Conservation (phyloP, 2,329 filamentous ascomycete species). For the Penicillium concentricum region DNA sequence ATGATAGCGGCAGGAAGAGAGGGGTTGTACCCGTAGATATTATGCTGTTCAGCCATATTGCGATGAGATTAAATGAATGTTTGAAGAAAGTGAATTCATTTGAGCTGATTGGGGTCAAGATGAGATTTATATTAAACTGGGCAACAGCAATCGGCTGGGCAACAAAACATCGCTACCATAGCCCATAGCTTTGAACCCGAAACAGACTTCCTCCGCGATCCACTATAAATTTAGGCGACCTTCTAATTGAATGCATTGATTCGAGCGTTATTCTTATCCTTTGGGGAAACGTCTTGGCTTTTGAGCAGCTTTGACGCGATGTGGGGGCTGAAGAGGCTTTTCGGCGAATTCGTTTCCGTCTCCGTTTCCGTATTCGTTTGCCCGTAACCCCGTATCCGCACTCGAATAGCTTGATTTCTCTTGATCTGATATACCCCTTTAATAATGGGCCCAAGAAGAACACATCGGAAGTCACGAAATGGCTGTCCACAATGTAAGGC, state of each 20-base stretch:
- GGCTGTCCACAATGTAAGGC: constrained; percentile 28
- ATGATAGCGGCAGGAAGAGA: constrained; percentile 48
- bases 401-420: constrained; percentile 11
- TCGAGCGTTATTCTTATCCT: constrained; percentile 1
- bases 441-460: constrained; percentile 25
- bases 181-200: background rate
- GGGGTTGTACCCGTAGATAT: constrained; percentile 45
- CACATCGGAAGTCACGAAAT: constrained; percentile 30
- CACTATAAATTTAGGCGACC: constrained; percentile 2
- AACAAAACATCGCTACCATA: background rate
- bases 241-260: background rate
- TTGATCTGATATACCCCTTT: background rate
- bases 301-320: background rate
- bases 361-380: constrained; percentile 17
- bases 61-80: background rate
- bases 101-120: background rate
- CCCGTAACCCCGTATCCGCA: constrained; percentile 17
- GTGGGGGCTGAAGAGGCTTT: background rate
- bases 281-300: background rate
- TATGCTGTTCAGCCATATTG: constrained; percentile 15
- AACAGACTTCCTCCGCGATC: background rate
- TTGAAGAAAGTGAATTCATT: background rate
- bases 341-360: constrained; percentile 5
- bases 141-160: background rate
- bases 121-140: background rate